Evolutionary conservation across 306 rosid genomes (phyloP).

Genomic region (Cucumis hystrix): DNA sequence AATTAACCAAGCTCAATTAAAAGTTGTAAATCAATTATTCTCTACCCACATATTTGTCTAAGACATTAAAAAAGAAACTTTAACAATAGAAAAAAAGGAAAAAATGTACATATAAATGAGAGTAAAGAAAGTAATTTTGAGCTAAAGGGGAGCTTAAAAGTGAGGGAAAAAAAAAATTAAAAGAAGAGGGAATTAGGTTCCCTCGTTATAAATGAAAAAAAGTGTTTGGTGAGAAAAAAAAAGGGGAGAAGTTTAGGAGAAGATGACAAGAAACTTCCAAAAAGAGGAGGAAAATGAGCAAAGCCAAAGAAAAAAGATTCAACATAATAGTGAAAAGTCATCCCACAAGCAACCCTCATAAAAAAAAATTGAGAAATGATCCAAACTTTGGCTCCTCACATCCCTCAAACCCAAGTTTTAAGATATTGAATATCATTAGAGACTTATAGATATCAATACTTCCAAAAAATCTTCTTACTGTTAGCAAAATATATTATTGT

Average conservation of each 20-base stretch:
- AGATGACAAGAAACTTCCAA: slow-evolving; percentile 4
- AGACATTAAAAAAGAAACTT: neutral
- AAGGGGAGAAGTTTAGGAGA: neutral
- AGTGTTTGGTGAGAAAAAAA: neutral
- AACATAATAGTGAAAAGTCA: too few species aligned
- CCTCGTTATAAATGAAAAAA: neutral
- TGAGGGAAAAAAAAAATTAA: neutral
- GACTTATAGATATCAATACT: too few species aligned
- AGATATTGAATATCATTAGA: too few species aligned
- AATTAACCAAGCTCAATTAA: too few species aligned
- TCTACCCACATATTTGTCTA: too few species aligned
- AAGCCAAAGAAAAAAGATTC: neutral
- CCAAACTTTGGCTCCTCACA: too few species aligned
- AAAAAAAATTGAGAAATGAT: too few species aligned
- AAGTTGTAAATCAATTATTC: too few species aligned
- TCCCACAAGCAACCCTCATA: too few species aligned
- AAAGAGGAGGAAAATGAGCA: neutral
- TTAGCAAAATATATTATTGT: too few species aligned
- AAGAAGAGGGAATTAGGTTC: neutral
- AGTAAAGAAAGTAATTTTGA: neutral
- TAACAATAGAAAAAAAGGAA: neutral
- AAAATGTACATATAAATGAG: neutral
- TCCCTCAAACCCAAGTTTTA: too few species aligned
- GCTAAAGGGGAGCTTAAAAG: neutral
- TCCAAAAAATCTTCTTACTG: too few species aligned